Percentiles rank a stretch among this genome's conserved stretches.
Evolutionary conservation across 257 asterid genomes (phyloP).

Genomic region (Solanum paucissectum): DNA sequence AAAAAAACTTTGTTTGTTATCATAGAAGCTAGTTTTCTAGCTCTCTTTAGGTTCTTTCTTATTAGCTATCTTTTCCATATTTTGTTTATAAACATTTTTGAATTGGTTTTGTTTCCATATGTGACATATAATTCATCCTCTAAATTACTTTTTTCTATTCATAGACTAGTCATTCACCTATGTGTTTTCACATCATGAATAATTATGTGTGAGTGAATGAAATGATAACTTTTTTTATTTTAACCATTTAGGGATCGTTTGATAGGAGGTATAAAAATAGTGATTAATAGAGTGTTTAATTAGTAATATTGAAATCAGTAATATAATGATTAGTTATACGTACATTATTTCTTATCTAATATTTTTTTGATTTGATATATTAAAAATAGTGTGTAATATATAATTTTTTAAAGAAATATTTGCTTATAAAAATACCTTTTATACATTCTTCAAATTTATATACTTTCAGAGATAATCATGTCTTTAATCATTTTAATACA

Average conservation of each 20-base stretch:
- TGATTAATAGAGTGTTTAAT: too few relatives aligned
- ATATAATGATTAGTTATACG: too few relatives aligned
- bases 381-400: too few relatives aligned
- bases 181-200: not conserved
- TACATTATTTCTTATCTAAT: too few relatives aligned
- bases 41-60: not conserved
- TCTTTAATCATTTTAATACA: too few relatives aligned
- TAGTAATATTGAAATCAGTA: too few relatives aligned
- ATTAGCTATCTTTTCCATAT: not conserved
- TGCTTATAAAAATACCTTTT: too few relatives aligned
- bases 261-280: not conserved
- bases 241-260: too few relatives aligned
- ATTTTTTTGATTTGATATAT: not conserved
- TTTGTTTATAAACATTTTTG: not conserved
- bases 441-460: not conserved
- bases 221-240: not conserved
- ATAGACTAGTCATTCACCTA: not conserved
- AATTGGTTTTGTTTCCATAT: not conserved
- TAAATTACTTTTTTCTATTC: not conserved
- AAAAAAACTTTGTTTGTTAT: not conserved
- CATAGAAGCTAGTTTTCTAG: not conserved
- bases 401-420: too few relatives aligned
- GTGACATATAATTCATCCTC: not conserved
- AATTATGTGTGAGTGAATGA: not conserved
- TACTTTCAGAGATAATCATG: too few relatives aligned